Evolutionary conservation across 257 asterid species (phyloP).

Genomic region (Apocynum venetum): DNA sequence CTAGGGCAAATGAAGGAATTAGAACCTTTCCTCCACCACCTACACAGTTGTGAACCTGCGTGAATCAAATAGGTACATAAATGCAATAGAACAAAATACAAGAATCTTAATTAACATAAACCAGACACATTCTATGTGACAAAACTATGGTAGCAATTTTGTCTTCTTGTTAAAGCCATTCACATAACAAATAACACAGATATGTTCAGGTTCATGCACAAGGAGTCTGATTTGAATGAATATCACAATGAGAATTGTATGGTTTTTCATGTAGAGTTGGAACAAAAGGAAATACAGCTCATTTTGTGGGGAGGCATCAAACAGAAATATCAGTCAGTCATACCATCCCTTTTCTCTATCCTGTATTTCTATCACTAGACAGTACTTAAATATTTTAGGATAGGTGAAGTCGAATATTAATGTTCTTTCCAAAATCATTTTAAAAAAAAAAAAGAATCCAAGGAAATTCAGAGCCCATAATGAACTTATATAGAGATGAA

Average conservation of each 20-base stretch:
- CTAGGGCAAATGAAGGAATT: conserved; percentile 87
- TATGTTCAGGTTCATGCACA: background rate
- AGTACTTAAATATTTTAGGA: background rate
- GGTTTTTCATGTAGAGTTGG: background rate
- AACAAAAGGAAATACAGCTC: background rate
- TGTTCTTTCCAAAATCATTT: background rate
- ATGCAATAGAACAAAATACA: background rate
- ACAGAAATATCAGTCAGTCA: background rate
- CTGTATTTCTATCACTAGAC: background rate
- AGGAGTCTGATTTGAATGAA: background rate
- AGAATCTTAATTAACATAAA: background rate
- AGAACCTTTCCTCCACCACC: conserved; percentile 89
- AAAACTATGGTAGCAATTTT: background rate
- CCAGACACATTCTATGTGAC: background rate
- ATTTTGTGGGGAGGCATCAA: background rate
- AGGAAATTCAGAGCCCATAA: background rate
- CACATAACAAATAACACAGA: background rate
- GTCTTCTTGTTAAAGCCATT: background rate
- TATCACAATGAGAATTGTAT: background rate
- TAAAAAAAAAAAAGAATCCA: background rate
- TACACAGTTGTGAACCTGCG: conserved; percentile 83
- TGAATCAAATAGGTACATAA: background rate
- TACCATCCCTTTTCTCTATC: background rate
- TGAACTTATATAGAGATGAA: background rate
- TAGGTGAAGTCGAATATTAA: background rate